phyloP scores from a whole-genome alignment of 2,329 filamentous ascomycete genomes.

The Aspergillus hortae region DNA sequence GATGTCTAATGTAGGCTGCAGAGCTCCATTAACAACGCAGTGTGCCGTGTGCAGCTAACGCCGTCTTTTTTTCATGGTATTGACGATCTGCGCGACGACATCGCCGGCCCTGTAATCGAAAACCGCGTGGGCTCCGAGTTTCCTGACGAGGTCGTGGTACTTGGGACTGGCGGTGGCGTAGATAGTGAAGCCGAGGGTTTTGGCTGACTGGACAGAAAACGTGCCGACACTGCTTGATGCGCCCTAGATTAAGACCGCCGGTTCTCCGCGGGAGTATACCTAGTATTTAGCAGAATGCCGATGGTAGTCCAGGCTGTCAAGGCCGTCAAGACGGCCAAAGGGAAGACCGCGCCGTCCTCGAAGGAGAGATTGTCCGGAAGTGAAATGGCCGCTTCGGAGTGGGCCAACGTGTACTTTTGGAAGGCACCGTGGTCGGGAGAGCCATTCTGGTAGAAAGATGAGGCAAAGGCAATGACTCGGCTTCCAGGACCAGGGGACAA shows the following conservation, averaged over 20 bases:
- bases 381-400: constrained; percentile 23
- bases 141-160: constrained; percentile 36
- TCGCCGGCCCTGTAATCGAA: constrained; percentile 40
- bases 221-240: constrained; percentile 14
- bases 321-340: constrained; percentile 22
- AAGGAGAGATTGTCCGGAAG: constrained; percentile 28
- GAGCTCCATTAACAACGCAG: constrained; percentile 10
- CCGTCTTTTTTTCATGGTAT: constrained; percentile 18
- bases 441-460: constrained; percentile 24
- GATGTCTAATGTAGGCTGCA: constrained; percentile 17
- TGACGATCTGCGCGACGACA: constrained; percentile 29
- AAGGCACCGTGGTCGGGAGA: constrained; percentile 27
- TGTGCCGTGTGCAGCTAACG: constrained; percentile 12
- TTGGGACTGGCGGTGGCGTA: constrained; percentile 39
- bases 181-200: constrained; percentile 38
- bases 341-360: constrained; percentile 23
- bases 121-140: constrained; percentile 34
- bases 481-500: constrained; percentile 23
- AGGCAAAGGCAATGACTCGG: constrained; percentile 28
- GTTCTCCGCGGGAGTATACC: constrained; percentile 18
- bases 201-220: constrained; percentile 31
- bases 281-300: constrained; percentile 20
- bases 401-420: constrained; percentile 27
- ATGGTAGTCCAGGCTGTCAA: constrained; percentile 18
- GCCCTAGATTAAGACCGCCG: constrained; percentile 11